These are phyloP conservation scores for Pseudogymnoascus pannorum DNA, from an alignment of 2,329 filamentous ascomycete species.

Conservation along the genomic window DNA sequence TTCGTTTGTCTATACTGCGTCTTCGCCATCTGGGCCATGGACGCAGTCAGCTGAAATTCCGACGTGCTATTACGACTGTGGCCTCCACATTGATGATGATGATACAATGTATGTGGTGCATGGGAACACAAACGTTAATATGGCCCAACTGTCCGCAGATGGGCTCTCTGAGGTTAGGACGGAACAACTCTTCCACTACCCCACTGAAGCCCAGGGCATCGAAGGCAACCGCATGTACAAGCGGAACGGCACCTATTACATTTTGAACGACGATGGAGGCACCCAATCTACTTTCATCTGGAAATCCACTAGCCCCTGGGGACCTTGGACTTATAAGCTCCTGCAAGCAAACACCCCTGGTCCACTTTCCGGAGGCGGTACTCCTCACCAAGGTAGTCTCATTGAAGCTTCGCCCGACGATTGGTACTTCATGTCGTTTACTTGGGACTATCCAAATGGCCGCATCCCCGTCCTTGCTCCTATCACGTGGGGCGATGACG, in stretches of 20 bases:
- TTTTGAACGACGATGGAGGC: constrained; percentile 41
- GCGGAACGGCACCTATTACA: constrained; percentile 46
- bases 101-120: constrained; percentile 51
- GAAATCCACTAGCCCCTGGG: constrained; percentile 42
- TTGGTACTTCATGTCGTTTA: constrained; percentile 55
- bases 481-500: constrained; percentile 43
- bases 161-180: constrained; percentile 39
- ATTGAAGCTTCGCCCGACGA: constrained; percentile 43
- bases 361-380: constrained; percentile 40
- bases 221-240: constrained; percentile 51
- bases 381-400: constrained; percentile 49
- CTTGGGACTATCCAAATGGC: constrained; percentile 48
- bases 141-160: constrained; percentile 45
- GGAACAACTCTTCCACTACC: constrained; percentile 36
- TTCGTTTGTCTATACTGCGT: constrained; percentile 46
- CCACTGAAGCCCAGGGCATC: constrained; percentile 30
- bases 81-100: constrained; percentile 48
- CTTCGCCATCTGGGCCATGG: constrained; percentile 36
- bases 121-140: constrained; percentile 39
- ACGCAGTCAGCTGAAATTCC: not conserved
- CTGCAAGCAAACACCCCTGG: constrained; percentile 16
- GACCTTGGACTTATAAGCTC: constrained; percentile 34
- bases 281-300: constrained; percentile 40
- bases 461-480: constrained; percentile 51
- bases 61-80: constrained; percentile 49